Evolutionary conservation across 2,329 filamentous ascomycete genomes (phyloP), one percentile per base, ranked within the genome.

Genomic region (Aureobasidium sp.): DNA sequence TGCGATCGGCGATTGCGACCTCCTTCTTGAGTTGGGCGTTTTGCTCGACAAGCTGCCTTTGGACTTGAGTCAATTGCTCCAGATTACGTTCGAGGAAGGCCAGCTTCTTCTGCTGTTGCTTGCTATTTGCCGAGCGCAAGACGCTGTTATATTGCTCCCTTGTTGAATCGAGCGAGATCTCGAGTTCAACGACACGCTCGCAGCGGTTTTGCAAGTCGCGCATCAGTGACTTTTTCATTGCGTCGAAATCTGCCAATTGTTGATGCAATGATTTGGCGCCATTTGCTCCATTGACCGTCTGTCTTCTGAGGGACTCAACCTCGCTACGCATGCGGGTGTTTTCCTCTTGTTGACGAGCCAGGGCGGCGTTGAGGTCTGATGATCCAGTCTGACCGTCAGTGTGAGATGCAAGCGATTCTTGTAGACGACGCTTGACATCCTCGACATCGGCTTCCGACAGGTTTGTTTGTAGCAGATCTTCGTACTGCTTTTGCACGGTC

Each of bases 201-300:
- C 93, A 98, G 57, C 93, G 86, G 76, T 98, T 97, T 72, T 98
- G 93, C 60, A 98, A 76, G 71, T 98, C 93, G 55, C 93, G 88
- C 93, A 98, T 98, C 61, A 98, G 78, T 60, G 88, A 95, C 81
- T 98, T 98, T 83, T 98, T 98, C 90, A 98, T 98, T 56, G 89
- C 87, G 70, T 98, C 93, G 63, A 98, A 98, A 68, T 98, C 93
- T 55, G 91, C 88, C 70, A 98, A 95, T 73, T 97, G 93, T 74
- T 98, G 91, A 68, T 95, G 90, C 39, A 97, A 82, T 11, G 89
- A 94, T 79, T 95, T 95, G 53, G 81, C 74, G 66, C 85, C 71
- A 48, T 75, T 72, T 17, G 74, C 70, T 38, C 81, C 82, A 58
- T 83, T 88, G 22, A 59, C 79, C 79, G 45, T 79, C 75, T 65